Evolutionary conservation across 306 rosid species (phyloP), one percentile per base, ranked within the genome.

Genomic region (Rubus parviflorus): DNA sequence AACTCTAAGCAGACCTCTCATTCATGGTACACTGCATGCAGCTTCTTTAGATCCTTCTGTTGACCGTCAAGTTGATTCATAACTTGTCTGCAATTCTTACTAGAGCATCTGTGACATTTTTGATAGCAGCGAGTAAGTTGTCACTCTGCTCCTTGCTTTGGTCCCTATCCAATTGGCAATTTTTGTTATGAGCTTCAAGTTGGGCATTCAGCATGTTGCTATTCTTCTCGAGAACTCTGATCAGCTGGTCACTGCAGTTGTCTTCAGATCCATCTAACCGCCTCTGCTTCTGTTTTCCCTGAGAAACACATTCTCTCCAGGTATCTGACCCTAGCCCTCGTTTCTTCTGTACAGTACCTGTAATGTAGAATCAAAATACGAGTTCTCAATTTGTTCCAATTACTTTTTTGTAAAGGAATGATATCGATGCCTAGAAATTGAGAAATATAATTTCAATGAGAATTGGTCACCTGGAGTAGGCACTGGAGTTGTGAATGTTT

Each of bases 1-100:
- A 54, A 70, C 61, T 35, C 47, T 17, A 49, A 49, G 41, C 19
- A 46, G 20, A 49, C 62, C 30, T 70, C 40, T 70, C 40, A 15
- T 14, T 20, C 73, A 68, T 68, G 73, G 54, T 47, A 48, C 57
- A 69, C 74, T 47, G 42, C 22, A 58, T 73, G 42, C 77, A 58
- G 54, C 43, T 73, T 58, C 68, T 30, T 20, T 45, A 61, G 54
- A 20, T 25, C 40, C 46, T 45, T 6, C 70, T 30, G 22, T 65
- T 63, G 25, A 45, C 72, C 54, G 16, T 52, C 41, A 37, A 70
- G 20, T 42, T 22, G 17, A 43, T 22, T 83, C 35, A 86, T 57
- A 83, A 72, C 83, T 83, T 90, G 45, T 90, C 90, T n/a, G 90
- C 92, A 79, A 88, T 86, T 77, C 83, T 81, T 69, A 30, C 76